phyloP scores from a whole-genome alignment of 1,284 basidiomycete species.

The Sporisorium sorghi region DNA sequence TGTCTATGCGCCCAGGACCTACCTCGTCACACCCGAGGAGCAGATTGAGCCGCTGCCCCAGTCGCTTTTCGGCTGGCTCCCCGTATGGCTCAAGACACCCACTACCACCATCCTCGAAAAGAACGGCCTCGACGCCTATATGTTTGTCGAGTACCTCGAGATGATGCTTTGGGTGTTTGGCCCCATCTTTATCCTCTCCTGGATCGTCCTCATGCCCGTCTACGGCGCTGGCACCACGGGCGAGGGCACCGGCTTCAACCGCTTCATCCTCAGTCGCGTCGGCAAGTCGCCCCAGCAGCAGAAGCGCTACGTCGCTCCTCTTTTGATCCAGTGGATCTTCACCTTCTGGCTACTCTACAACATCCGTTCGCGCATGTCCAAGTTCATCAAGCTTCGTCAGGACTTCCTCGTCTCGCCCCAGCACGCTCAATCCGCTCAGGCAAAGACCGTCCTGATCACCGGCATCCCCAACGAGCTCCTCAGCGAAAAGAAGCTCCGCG shows the following conservation, averaged over 20 bases:
- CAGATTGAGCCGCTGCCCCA: constrained; percentile 67
- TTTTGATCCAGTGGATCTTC: constrained; percentile 63
- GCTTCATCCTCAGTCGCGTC: constrained; percentile 83
- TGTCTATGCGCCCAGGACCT: constrained; percentile 70
- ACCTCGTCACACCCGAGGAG: constrained; percentile 64
- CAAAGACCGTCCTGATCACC: constrained; percentile 87
- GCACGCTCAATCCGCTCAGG: constrained; percentile 82
- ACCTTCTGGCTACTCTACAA: constrained; percentile 82
- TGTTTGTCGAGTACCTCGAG: constrained; percentile 88
- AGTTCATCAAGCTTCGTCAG: constrained; percentile 85
- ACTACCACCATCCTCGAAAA: constrained; percentile 69
- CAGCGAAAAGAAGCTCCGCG: constrained; percentile 75
- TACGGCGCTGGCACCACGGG: constrained; percentile 70
- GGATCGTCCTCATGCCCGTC: constrained; percentile 76
- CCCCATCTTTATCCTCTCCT: constrained; percentile 74
- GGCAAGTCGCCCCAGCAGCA: constrained; percentile 48
- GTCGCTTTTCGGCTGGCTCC: constrained; percentile 70
- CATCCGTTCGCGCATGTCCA: constrained; percentile 81
- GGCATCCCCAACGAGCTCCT: constrained; percentile 86
- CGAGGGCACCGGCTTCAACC: constrained; percentile 76
- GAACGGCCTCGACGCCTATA: constrained; percentile 93
- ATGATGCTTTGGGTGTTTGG: constrained; percentile 81
- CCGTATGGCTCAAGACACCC: constrained; percentile 66
- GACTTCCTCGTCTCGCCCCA: constrained; percentile 80
- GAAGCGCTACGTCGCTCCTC: constrained; percentile 58